phyloP scores from a whole-genome alignment of 1,139 yeast genomes.

The Candida mesenterica region DNA sequence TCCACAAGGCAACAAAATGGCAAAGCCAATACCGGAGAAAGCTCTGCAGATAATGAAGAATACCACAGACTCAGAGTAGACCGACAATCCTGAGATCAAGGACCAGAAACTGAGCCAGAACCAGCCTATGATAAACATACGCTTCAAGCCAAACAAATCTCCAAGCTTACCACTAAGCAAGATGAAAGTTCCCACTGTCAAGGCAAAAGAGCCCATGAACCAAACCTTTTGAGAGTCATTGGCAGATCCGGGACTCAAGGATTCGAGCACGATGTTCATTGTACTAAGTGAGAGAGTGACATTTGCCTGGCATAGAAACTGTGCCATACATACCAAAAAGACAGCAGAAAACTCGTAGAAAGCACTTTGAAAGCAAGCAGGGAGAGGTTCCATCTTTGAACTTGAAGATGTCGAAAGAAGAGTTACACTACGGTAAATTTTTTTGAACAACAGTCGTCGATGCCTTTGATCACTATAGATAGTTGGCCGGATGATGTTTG shows the following conservation, averaged over 20 bases:
- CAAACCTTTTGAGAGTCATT: conserved; percentile 39
- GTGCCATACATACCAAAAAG: conserved; percentile 22
- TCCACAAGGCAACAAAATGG: conserved; percentile 52
- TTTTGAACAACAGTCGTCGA: too few relatives aligned
- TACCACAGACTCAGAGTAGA: conserved; percentile 40
- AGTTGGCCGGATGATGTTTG: conserved; percentile 1
- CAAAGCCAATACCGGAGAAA: conserved; percentile 55
- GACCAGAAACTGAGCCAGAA: conserved; percentile 44
- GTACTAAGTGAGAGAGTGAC: conserved; percentile 40
- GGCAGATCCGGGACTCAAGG: conserved; percentile 12
- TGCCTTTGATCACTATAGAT: too few relatives aligned
- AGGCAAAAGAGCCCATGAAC: conserved; percentile 58
- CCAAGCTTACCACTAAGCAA: conserved; percentile 52
- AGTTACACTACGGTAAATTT: neutral
- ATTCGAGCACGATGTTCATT: conserved; percentile 35
- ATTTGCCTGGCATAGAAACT: conserved; percentile 39
- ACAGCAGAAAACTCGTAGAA: conserved; percentile 18
- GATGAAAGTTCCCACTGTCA: conserved; percentile 55
- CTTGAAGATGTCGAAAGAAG: neutral
- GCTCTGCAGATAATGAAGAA: conserved; percentile 54
- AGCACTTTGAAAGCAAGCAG: conserved; percentile 13
- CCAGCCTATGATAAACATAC: conserved; percentile 43
- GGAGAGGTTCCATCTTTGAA: conserved; percentile 18
- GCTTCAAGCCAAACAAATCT: conserved; percentile 52
- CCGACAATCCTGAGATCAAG: conserved; percentile 47